phyloP scores from a whole-genome alignment of 75 land plant genomes.

The Isoetes taiwanensis region DNA sequence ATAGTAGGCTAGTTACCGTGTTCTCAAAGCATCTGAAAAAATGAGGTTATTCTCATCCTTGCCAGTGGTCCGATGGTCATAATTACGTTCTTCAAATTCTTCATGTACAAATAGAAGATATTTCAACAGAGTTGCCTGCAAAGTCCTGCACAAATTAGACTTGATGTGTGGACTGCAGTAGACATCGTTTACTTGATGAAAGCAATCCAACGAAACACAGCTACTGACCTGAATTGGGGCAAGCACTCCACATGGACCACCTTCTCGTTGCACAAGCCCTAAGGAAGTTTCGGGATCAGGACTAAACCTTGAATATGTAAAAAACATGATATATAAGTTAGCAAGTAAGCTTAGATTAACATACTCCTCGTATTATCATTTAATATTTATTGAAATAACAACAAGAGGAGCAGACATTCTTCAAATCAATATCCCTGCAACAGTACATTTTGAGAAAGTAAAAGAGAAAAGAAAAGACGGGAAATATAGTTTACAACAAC shows the following conservation, averaged over 20 bases:
- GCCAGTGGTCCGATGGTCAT: neutral
- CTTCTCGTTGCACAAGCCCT: slow-evolving; percentile 96
- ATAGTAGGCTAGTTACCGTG: slow-evolving; percentile 12
- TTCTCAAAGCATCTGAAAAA: slow-evolving; percentile 23
- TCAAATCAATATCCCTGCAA: too few relatives aligned
- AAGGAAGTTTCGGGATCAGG: slow-evolving; percentile 84
- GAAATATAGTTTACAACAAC: too few relatives aligned
- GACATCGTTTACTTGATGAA: neutral
- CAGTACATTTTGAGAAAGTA: too few relatives aligned
- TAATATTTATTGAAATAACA: too few relatives aligned
- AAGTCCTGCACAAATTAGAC: slow-evolving; percentile 11
- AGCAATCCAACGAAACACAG: neutral
- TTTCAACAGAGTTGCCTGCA: slow-evolving; percentile 86
- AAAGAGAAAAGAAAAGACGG: too few relatives aligned
- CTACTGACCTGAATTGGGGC: slow-evolving; percentile 71
- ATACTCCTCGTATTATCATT: too few relatives aligned
- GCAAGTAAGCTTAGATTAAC: too few relatives aligned
- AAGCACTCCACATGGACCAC: slow-evolving; percentile 97
- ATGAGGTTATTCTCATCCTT: slow-evolving; percentile 12
- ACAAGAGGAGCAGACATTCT: too few relatives aligned
- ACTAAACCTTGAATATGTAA: slow-evolving; percentile 58
- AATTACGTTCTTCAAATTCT: slow-evolving; percentile 12
- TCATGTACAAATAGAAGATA: slow-evolving; percentile 51
- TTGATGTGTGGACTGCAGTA: neutral
- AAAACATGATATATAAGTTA: neutral